Conservation (phyloP, 1,284 basidiomycete species). For the Austroboletus novae-zelandiae region DNA sequence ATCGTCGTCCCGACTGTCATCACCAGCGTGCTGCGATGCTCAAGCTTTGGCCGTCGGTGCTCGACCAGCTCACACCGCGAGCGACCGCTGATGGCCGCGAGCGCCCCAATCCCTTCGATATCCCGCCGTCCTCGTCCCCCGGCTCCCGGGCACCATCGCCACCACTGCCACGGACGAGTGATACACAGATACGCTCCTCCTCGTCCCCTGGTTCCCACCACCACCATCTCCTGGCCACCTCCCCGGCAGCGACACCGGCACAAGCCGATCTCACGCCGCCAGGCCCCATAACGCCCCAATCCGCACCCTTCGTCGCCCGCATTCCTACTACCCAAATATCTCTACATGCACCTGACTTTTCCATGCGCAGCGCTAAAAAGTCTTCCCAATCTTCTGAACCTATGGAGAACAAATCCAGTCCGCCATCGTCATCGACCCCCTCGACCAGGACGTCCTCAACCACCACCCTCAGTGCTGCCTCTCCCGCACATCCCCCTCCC, state of each 20-base stretch:
- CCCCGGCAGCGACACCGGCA: slow-evolving; percentile 20
- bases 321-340: slow-evolving; percentile 72
- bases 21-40: slow-evolving; percentile 52
- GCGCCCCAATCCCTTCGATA: slow-evolving; percentile 70
- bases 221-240: slow-evolving; percentile 41
- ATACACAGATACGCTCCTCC: slow-evolving; percentile 11
- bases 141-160: slow-evolving; percentile 21
- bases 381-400: slow-evolving; percentile 30
- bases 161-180: slow-evolving; percentile 7
- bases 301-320: slow-evolving; percentile 49
- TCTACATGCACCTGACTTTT: slow-evolving; percentile 77
- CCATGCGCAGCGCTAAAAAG: slow-evolving; percentile 57
- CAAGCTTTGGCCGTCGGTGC: slow-evolving; percentile 62
- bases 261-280: slow-evolving; percentile 35
- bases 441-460: slow-evolving; percentile 32
- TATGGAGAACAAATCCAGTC: slow-evolving; percentile 37
- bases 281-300: slow-evolving; percentile 39
- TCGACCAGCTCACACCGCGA: slow-evolving; percentile 74
- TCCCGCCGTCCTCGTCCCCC: slow-evolving; percentile 9
- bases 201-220: slow-evolving; percentile 24
- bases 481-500: slow-evolving; percentile 33
- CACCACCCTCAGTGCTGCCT: slow-evolving; percentile 22
- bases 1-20: slow-evolving; percentile 19
- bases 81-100: slow-evolving; percentile 52
- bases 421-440: slow-evolving; percentile 44